Evolutionary conservation across 441 rosid species (phyloP), one percentile per base, ranked within the genome.

Genomic region (Viola pubescens): DNA sequence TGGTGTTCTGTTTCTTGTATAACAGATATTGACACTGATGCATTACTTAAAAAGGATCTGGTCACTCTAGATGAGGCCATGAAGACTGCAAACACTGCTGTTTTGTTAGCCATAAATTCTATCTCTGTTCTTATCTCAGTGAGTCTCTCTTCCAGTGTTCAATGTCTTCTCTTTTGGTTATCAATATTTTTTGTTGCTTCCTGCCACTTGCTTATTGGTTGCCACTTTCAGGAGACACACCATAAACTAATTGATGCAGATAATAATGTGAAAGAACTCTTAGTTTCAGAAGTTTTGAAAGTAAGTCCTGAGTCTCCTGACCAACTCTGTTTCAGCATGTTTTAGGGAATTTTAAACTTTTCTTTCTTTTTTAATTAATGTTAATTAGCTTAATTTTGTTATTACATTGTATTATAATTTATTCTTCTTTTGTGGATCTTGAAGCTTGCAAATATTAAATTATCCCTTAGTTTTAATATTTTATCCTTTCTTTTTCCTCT

Each of bases 41-140:
- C 71, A 54, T 79, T 92, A 66, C 94, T 89, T 11, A 80, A 89
- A 70, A 89, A 82, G 69, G 97, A 89, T 63, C 52, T 79, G 75
- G 92, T 89, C 62, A 92, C 98, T 43, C 79, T 92, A 59, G 94
- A 92, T 14, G 96, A 87, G 79, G 97, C 97, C 64, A 68, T 92
- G 73, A 87, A 73, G 76, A 82, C 80, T 66, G 97, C 91, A 64
- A 85, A 92, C 74, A 81, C 64, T 75, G 90, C 96, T 60, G 97
- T 85, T 70, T 75, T 83, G 8, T 73, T 83, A 82, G 92, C 96
- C 48, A 72, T 87, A 59, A 79, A 82, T 73, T 77, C 90, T 19
- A 68, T 86, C 59, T 77, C 84, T 14, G 71, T 78, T 66, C 72
- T 92, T 43, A 55, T 76, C 74, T 82, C 87, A 54, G 96, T 91